Evolutionary conservation across 345 rosid species (phyloP).

Genomic region (Capsella bursapastoris): DNA sequence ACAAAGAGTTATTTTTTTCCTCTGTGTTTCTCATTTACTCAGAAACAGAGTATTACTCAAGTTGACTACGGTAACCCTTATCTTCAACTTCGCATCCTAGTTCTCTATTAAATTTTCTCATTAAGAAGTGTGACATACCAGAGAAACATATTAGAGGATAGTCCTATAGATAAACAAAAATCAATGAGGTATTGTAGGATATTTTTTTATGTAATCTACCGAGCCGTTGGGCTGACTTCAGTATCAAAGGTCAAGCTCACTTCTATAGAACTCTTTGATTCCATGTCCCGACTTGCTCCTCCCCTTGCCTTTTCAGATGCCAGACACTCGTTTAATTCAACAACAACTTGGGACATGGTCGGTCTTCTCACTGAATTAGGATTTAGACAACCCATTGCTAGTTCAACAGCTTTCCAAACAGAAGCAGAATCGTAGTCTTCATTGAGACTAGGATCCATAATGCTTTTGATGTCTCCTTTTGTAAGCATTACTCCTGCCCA

Average conservation of each 20-base stretch:
- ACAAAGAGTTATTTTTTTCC: too few relatives aligned
- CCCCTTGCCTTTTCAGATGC: constrained; percentile 28
- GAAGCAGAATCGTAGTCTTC: constrained; percentile 33
- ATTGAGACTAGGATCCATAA: constrained; percentile 39
- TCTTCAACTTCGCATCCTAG: too few relatives aligned
- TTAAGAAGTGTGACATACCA: too few relatives aligned
- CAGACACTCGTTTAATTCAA: constrained; percentile 35
- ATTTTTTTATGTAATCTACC: not conserved
- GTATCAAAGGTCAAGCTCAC: constrained; percentile 34
- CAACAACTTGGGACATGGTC: constrained; percentile 36
- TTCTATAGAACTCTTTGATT: constrained; percentile 35
- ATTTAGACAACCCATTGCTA: constrained; percentile 44
- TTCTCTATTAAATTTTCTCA: too few relatives aligned
- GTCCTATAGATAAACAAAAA: not conserved
- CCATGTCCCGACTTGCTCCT: constrained; percentile 25
- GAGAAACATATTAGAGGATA: too few relatives aligned
- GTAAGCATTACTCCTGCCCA: constrained; percentile 49
- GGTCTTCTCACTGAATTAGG: constrained; percentile 36
- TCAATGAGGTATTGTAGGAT: too few relatives aligned
- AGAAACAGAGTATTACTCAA: too few relatives aligned
- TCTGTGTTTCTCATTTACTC: too few relatives aligned
- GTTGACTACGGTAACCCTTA: too few relatives aligned
- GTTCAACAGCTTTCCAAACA: constrained; percentile 41
- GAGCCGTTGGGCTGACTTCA: constrained; percentile 22
- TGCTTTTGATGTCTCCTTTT: constrained; percentile 35